A percentile compares a stretch with the other conserved stretches of the same genome.
Conservation (phyloP, 441 rosid genomes). For the Erodium texanum region DNA sequence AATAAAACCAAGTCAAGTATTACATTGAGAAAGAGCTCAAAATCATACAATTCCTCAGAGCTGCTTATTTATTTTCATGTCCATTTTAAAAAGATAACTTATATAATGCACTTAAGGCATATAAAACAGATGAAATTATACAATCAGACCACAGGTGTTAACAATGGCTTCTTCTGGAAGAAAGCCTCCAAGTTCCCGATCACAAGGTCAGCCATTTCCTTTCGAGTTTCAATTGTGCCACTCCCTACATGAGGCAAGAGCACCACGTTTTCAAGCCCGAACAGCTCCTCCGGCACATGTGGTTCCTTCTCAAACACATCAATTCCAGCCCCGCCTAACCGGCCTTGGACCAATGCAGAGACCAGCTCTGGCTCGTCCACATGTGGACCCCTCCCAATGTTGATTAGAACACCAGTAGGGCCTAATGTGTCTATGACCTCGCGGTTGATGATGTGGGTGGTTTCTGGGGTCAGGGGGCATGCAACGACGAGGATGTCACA, state of each 20-base stretch:
- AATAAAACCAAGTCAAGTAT: too few species aligned
- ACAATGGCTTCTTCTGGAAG: conserved; percentile 37
- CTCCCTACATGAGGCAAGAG: conserved; percentile 55
- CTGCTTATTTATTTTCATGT: too few species aligned
- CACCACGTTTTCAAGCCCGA: conserved; percentile 49
- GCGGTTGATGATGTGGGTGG: conserved; percentile 42
- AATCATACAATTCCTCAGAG: too few species aligned
- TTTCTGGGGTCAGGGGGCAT: conserved; percentile 46
- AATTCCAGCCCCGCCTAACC: conserved; percentile 64
- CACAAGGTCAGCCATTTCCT: conserved; percentile 62
- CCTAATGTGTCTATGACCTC: conserved; percentile 53
- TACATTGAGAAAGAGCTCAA: too few species aligned
- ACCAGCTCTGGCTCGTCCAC: conserved; percentile 65
- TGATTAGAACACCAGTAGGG: conserved; percentile 54
- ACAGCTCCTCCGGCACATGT: conserved; percentile 45
- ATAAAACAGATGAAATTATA: neutral
- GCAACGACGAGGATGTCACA: conserved; percentile 53
- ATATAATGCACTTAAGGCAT: neutral
- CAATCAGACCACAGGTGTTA: conserved; percentile 46
- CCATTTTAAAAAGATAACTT: too few species aligned
- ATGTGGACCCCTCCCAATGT: conserved; percentile 56
- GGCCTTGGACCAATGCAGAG: conserved; percentile 51
- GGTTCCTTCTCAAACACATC: conserved; percentile 68
- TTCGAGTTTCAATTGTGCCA: conserved; percentile 49
- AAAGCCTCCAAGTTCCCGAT: conserved; percentile 56